Conservation (phyloP, 2,329 filamentous ascomycete genomes). For the Tolypocladium ovalisporum region DNA sequence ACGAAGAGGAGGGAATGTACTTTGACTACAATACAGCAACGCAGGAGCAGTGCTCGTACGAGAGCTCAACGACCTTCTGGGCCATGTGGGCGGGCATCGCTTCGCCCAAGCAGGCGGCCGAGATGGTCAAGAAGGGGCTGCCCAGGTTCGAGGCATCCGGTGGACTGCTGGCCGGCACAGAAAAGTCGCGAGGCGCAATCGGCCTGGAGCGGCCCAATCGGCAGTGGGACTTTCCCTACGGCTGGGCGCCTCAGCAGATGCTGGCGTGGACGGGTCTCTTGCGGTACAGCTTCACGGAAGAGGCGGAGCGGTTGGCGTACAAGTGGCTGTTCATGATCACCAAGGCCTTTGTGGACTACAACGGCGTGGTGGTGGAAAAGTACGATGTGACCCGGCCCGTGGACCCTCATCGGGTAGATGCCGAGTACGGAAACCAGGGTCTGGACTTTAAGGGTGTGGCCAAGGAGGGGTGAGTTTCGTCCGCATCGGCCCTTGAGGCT, state of each 20-base stretch:
- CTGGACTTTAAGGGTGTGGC: constrained; percentile 91
- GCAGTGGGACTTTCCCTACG: constrained; percentile 97
- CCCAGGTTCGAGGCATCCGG: constrained; percentile 83
- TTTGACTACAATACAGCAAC: constrained; percentile 91
- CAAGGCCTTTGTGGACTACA: constrained; percentile 96
- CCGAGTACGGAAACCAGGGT: constrained; percentile 96
- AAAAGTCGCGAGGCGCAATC: constrained; percentile 73
- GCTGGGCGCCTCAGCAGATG: constrained; percentile 98
- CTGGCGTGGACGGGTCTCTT: constrained; percentile 89
- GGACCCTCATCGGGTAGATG: constrained; percentile 87
- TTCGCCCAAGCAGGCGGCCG: constrained; percentile 73
- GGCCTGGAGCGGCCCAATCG: constrained; percentile 79
- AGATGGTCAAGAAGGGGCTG: constrained; percentile 69
- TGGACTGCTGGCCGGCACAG: constrained; percentile 79
- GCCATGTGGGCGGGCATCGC: constrained; percentile 90
- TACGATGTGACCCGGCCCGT: constrained; percentile 89
- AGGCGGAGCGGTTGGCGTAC: constrained; percentile 82
- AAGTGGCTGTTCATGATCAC: constrained; percentile 98
- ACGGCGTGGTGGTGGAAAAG: constrained; percentile 96
- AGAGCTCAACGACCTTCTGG: constrained; percentile 93
- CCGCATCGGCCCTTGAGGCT: not conserved
- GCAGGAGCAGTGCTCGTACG: constrained; percentile 72
- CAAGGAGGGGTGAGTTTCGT: constrained; percentile 72
- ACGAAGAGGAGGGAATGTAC: constrained; percentile 86
- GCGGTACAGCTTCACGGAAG: constrained; percentile 83